These are phyloP conservation scores for Exophiala spinifera DNA, from an alignment of 2,329 filamentous ascomycete genomes.

Conservation along the genomic window DNA sequence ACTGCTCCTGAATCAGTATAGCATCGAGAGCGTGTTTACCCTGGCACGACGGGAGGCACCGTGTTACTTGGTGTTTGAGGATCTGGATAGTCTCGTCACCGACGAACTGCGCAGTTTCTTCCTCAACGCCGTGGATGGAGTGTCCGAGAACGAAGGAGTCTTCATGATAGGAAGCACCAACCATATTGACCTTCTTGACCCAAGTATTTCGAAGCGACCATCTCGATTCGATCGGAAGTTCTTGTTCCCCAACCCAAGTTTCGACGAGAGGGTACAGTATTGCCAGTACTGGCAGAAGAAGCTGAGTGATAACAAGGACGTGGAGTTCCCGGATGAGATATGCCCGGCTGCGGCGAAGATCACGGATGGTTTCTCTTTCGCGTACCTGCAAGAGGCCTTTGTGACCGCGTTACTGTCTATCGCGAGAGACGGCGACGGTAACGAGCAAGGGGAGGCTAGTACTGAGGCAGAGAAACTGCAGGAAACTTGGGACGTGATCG, in stretches of 20 bases:
- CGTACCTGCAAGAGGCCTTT: constrained; percentile 47
- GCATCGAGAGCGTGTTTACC: constrained; percentile 34
- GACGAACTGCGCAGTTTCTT: constrained; percentile 38
- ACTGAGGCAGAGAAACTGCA: constrained; percentile 4
- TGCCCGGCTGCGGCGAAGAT: constrained; percentile 41
- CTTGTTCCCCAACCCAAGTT: constrained; percentile 41
- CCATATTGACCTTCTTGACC: constrained; percentile 34
- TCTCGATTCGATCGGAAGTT: constrained; percentile 49
- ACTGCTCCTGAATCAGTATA: constrained; percentile 24
- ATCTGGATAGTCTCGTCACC: constrained; percentile 41
- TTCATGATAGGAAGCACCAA: constrained; percentile 44
- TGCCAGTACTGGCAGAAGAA: constrained; percentile 43
- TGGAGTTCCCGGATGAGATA: constrained; percentile 43
- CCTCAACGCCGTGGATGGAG: constrained; percentile 43
- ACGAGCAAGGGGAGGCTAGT: not conserved
- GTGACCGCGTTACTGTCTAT: constrained; percentile 40
- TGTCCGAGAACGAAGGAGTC: constrained; percentile 42
- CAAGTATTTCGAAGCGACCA: constrained; percentile 45
- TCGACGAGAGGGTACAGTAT: constrained; percentile 41
- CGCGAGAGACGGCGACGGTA: constrained; percentile 19
- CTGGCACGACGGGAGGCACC: constrained; percentile 39
- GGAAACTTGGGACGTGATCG: constrained; percentile 19
- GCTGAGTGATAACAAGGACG: constrained; percentile 22
- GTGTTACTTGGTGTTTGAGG: constrained; percentile 42
- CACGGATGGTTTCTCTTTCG: constrained; percentile 45